phyloP scores from a whole-genome alignment of 1,139 yeast species.

The Saccharomyces hybrid region DNA sequence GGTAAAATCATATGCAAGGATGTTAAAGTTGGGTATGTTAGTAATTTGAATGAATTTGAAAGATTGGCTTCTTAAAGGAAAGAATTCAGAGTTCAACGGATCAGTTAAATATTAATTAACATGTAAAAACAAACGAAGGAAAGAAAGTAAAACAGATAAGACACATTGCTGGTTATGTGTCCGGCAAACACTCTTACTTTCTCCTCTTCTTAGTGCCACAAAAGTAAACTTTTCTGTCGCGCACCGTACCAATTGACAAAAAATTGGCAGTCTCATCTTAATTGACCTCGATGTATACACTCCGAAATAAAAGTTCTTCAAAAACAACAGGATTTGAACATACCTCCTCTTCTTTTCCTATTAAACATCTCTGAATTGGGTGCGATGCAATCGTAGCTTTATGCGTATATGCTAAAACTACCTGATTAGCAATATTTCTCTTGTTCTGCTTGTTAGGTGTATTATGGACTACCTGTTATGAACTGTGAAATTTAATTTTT shows the following conservation, averaged over 20 bases:
- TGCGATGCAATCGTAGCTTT: background rate
- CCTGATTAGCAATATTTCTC: background rate
- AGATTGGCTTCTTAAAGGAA: background rate
- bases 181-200: background rate
- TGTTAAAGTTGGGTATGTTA: slow-evolving; percentile 8
- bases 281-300: background rate
- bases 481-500: slow-evolving; percentile 1
- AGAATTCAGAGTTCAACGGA: background rate
- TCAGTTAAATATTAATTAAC: background rate
- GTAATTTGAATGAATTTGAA: background rate
- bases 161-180: background rate
- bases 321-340: slow-evolving; percentile 5
- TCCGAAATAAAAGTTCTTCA: slow-evolving; percentile 3
- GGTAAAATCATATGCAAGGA: slow-evolving; percentile 15
- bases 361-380: slow-evolving; percentile 18
- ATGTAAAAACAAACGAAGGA: background rate
- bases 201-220: background rate
- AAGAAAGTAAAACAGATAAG: background rate
- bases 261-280: background rate
- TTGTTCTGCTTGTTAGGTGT: background rate
- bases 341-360: slow-evolving; percentile 29
- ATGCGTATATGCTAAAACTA: background rate
- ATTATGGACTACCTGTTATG: background rate
- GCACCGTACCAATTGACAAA: background rate
- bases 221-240: background rate